A percentile compares a stretch with the other conserved stretches of the same genome.
phyloP scores from a whole-genome alignment of 306 rosid species.

The Ammopiptanthus mongolicus region DNA sequence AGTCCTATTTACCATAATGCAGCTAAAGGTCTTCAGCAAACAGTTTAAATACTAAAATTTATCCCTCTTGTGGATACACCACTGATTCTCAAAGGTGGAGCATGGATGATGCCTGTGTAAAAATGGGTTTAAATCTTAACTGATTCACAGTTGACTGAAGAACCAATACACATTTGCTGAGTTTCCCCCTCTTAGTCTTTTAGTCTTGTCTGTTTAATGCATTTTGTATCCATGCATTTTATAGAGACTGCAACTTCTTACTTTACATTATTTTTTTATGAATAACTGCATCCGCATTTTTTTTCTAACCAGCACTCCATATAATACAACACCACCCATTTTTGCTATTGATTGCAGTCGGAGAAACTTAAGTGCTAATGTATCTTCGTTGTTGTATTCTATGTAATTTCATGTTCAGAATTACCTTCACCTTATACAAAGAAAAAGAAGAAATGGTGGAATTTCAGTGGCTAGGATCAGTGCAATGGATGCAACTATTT shows the following conservation, averaged over 20 bases:
- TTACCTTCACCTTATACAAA: conserved; percentile 34
- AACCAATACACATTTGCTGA: background rate
- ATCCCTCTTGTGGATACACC: background rate
- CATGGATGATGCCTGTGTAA: background rate
- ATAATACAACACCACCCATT: background rate
- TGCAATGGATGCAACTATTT: conserved; percentile 7
- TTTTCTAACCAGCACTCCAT: background rate
- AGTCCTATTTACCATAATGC: background rate
- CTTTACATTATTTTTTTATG: no score
- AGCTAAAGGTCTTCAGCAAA: background rate
- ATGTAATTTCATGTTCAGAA: conserved; percentile 33
- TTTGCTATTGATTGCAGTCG: background rate
- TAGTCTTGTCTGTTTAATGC: background rate
- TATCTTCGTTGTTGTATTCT: background rate
- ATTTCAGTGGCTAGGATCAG: conserved; percentile 28
- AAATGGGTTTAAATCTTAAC: background rate
- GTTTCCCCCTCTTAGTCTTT: background rate
- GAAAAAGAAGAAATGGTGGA: conserved; percentile 93
- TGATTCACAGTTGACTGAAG: background rate
- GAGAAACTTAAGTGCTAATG: background rate
- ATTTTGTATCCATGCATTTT: background rate
- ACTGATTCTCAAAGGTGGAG: background rate
- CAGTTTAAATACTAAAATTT: background rate
- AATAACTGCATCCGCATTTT: background rate
- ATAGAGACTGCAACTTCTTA: background rate